A percentile compares a stretch with the other conserved stretches of the same genome.
These are phyloP conservation scores for Akanthomyces lecanii DNA, from an alignment of 2,329 filamentous ascomycete genomes.

Conservation along the genomic window DNA sequence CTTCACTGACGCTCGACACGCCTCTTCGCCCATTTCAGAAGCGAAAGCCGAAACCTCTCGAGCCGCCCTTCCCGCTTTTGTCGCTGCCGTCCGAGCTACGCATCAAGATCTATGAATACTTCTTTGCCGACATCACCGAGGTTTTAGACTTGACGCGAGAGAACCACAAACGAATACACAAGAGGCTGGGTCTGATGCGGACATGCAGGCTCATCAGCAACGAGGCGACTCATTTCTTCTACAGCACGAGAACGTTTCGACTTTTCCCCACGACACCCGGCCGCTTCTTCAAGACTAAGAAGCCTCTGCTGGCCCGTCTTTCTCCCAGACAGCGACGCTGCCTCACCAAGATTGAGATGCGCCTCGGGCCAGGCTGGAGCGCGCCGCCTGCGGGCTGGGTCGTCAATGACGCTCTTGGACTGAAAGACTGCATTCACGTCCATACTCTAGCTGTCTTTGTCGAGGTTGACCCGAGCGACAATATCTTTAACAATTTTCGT, in stretches of 20 bases:
- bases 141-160: conserved; percentile 63
- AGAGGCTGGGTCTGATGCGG: conserved; percentile 56
- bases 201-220: conserved; percentile 56
- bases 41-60: conserved; percentile 31
- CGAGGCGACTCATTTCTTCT: conserved; percentile 64
- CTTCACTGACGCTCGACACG: conserved; percentile 40
- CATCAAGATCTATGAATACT: conserved; percentile 61
- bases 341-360: conserved; percentile 63
- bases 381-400: conserved; percentile 67
- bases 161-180: conserved; percentile 59
- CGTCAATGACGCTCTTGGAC: conserved; percentile 59
- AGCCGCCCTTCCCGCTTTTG: conserved; percentile 59
- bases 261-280: conserved; percentile 63
- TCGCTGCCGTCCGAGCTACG: conserved; percentile 66
- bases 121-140: conserved; percentile 50
- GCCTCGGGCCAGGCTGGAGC: conserved; percentile 69
- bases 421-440: conserved; percentile 57
- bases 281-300: conserved; percentile 68
- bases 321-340: conserved; percentile 54
- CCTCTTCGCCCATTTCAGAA: conserved; percentile 28
- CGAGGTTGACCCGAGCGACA: conserved; percentile 66
- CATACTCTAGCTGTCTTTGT: conserved; percentile 62
- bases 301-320: conserved; percentile 64
- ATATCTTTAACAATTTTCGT: conserved; percentile 64
- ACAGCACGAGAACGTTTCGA: conserved; percentile 57